These are phyloP conservation scores for Neofusicoccum laricinum DNA, from an alignment of 2,329 filamentous ascomycete genomes.

Conservation along the genomic window DNA sequence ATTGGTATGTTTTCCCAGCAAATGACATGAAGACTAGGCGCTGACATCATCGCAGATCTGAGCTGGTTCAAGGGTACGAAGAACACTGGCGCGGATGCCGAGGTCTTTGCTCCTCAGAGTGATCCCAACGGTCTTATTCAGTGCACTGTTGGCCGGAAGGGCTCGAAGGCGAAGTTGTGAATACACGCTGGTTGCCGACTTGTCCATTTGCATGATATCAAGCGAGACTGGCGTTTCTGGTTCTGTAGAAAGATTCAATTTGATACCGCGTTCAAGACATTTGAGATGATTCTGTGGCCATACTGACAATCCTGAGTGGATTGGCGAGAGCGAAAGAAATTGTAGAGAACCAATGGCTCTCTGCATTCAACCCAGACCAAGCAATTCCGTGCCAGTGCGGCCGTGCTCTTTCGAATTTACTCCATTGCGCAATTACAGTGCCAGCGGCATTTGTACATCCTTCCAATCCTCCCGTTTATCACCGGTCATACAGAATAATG, in stretches of 20 bases:
- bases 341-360: not conserved
- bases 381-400: no score
- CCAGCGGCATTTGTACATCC: not conserved
- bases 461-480: not conserved
- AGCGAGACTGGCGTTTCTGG: conserved; percentile 17
- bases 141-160: conserved; percentile 73
- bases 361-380: no score
- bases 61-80: conserved; percentile 95
- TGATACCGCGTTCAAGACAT: not conserved
- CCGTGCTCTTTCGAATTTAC: no score
- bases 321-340: not conserved
- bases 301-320: not conserved
- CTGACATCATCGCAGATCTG: conserved; percentile 59
- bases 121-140: conserved; percentile 94
- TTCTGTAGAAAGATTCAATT: not conserved
- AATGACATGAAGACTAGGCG: conserved; percentile 17
- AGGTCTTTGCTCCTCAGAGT: conserved; percentile 91
- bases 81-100: conserved; percentile 93
- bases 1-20: conserved; percentile 62
- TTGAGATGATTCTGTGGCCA: not conserved
- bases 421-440: not conserved
- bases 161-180: conserved; percentile 43
- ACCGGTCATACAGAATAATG: conserved; percentile 1
- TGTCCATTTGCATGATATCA: conserved; percentile 7
- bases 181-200: conserved; percentile 2